Base-by-base conservation (phyloP, 2,329 filamentous ascomycete genomes). In the Apiospora pterosperma region DNA sequence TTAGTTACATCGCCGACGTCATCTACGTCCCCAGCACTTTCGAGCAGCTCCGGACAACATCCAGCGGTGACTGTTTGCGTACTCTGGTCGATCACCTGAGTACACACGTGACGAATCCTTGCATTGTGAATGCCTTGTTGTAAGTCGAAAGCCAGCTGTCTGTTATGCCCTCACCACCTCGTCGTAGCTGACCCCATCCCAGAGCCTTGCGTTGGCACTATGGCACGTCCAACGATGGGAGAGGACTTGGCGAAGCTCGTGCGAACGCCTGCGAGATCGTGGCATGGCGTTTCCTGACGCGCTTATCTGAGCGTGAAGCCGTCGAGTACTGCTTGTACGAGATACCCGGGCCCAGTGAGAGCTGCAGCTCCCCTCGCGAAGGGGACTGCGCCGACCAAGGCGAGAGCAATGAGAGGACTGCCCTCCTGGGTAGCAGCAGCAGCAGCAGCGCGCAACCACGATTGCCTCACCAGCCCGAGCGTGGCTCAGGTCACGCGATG, bases 191-290 rank as follows among this genome's bases (percentile, higher is more conserved):
- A 63, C 34, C 7, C 14, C 41, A 8, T 31, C 23, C n/a, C 64
- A 92, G 90, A 60, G 90, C 90, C 1, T 80, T 93, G 36, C 91
- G 90, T 73, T 92, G 90, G 82, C 90, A 94, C 72, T 95, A 88
- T 71, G 80, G 90, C 66, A 80, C 85, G 28, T 83, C 86, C 14
- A 89, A 91, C 67, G 81, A 91, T 67, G 81, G 90, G 65, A 86
- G 87, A 65, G 88, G 88, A 4, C 78, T 94, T 36, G 87, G 88
- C 64, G 85, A 90, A 64, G 86, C 90, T 16, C 84, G 91, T 63
- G 90, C 90, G 23, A 86, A 88, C 72, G 91, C 90, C 34, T 94
- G 91, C 73, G 92, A 95, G 78, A 91, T 93, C 67, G 90, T 93
- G 16, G 92, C 92, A 41, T 93, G 91, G 90, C 86, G 91, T 42